Conservation (phyloP, 2,329 filamentous ascomycete species). For the Shiraia bambusicola region DNA sequence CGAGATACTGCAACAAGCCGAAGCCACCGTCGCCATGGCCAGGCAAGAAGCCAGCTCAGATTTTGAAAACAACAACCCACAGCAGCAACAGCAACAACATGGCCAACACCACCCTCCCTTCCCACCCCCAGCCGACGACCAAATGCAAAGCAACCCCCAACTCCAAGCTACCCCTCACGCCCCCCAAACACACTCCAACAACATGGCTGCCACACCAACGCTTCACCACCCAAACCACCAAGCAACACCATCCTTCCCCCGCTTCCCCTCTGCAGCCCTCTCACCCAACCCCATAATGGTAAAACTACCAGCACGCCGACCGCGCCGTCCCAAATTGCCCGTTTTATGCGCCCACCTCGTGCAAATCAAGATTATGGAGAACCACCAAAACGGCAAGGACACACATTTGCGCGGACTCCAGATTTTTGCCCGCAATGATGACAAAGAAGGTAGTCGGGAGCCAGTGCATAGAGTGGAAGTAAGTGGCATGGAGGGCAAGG, state of each 20-base stretch:
- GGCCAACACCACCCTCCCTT: constrained; percentile 1
- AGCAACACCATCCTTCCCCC: neutral
- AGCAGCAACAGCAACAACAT: constrained; percentile 1
- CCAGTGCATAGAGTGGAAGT: no score
- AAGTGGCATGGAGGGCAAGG: no score
- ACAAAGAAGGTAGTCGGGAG: constrained; percentile 2
- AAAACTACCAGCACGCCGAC: neutral
- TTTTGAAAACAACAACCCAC: neutral
- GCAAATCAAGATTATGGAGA: constrained; percentile 88
- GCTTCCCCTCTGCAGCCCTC: constrained; percentile 22
- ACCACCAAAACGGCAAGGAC: constrained; percentile 98
- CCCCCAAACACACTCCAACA: constrained; percentile 7
- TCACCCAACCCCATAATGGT: constrained; percentile 11
- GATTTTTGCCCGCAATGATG: constrained; percentile 63
- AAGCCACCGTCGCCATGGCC: constrained; percentile 1
- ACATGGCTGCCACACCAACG: constrained; percentile 11
- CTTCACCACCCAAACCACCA: constrained; percentile 8
- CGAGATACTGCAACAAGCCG: neutral
- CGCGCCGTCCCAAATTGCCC: constrained; percentile 62
- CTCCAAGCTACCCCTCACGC: no score
- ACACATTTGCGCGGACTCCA: constrained; percentile 95
- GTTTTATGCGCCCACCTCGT: constrained; percentile 86
- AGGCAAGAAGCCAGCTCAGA: constrained; percentile 1
- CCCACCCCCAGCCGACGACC: constrained; percentile 4
- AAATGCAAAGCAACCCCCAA: constrained; percentile 1